Base-by-base conservation (phyloP, 2,329 filamentous ascomycete genomes). In the Ophiocordyceps robertsii region DNA sequence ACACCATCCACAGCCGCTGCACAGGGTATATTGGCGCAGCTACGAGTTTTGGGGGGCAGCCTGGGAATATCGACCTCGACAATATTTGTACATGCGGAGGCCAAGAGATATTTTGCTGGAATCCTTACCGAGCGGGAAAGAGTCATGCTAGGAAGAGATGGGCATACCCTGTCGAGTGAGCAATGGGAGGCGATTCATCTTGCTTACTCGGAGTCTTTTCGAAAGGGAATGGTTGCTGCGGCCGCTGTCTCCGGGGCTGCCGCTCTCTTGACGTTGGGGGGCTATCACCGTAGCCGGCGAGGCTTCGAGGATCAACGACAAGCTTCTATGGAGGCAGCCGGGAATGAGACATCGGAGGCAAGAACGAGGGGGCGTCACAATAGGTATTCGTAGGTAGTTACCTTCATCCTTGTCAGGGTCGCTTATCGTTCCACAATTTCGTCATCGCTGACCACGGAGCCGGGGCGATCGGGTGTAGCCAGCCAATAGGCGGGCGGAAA, bases 1-100 rank as follows among this genome's bases (percentile, higher is more conserved):
- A 33, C 13, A 12, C 3, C 2, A 36, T 36, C 21, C 32, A 12
- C 27, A 73, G 70, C 70, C 12, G 58, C 68, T 11, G 68, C 70
- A 0, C 72, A 76, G 47, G 72, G 70, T 1, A 66, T 75, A 33
- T 51, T 75, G 12, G 67, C 71, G 0, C 70, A 75, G 43, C 54
- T 66, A 21, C 64, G 72, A 29, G 65, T 75, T 19, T 57, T 75
- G 0, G 72, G 72, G 5, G 72, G 72, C 6, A 73, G 70, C 44
- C 57, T 75, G 27, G 72, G 72, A 3, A 73, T 76, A 41, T 68
- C 72, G 3, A 62, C 67, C 1, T 75, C 70, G 17, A 68, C 72
- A 1, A 66, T 67, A 14, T 60, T 74, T 14, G 50, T 72, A 49
- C 37, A 57, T 46, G 40, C 59, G 51, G 49, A 58, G 56, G 36